Base-by-base conservation (phyloP, 1,139 yeast genomes). In the Eremothecium gossypii region DNA sequence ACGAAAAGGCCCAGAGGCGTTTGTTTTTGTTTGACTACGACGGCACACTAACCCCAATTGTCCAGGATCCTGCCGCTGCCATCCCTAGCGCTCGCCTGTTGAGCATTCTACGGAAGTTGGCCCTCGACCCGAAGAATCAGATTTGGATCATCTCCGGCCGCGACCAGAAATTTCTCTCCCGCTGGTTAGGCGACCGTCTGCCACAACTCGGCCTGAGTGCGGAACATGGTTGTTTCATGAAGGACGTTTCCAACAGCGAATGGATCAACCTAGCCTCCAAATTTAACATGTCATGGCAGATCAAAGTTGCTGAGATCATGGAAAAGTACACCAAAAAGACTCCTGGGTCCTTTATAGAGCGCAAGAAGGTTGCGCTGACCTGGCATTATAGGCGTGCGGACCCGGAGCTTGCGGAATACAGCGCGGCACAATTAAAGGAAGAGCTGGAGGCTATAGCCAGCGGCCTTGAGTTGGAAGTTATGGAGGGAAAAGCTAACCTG, bases 321-420 rank as follows among this genome's bases (percentile, higher is more conserved):
- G 73, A 69, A 41, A 69, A 76, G 41, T 86, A 77, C 63, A 86
- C 96, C 0, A 89, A 82, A 39, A 78, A 79, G 48, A 93, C 98
- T 0, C 96, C 95, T 2, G 97, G 96, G 5, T 73, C 96, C 1
- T 74, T 76, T 49, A 79, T 85, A 45, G 99, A 93, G 63, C 74
- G 73, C 55, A 93, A 93, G 62, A 83, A 86, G 55, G 96, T 91
- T 11, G 97, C 98, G 0, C 67, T 91, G 44, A 89, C 97, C 1
- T 93, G 99, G 99, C 99, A 93, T 65, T 91, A 91, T 61, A 77
- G 99, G 53, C 74, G 95, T 42, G 78, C 95, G 1, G 98, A 87
- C 55, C 97, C 97, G 0, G 95, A 83, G 46, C 74, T 85, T 53
- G 98, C 98, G 27, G 76, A 71, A 36, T 89, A 75, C 66, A 96